Conservation (phyloP, 768 basidiomycete species). For the Mycena sanguinolenta region DNA sequence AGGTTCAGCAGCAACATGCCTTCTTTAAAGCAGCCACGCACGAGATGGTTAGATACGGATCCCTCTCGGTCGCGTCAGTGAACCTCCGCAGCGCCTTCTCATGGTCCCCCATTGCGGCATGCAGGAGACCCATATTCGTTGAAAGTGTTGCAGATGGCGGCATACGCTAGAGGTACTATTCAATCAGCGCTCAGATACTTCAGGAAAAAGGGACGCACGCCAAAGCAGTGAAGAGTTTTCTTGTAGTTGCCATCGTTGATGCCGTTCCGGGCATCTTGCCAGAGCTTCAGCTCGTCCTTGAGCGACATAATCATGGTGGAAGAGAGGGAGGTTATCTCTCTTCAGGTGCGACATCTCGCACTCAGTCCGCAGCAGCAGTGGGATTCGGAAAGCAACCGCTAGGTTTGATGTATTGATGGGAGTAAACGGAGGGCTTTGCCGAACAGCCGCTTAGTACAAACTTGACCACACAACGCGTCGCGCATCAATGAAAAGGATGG, state of each 20-base stretch:
- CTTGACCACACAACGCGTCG: background rate
- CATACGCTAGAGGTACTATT: background rate
- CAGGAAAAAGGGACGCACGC: background rate
- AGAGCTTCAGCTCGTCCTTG: slow-evolving; percentile 16
- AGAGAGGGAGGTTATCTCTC: too few relatives aligned
- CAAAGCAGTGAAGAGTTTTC: background rate
- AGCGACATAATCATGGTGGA: slow-evolving; percentile 9
- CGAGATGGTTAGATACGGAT: slow-evolving; percentile 24
- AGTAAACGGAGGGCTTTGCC: too few relatives aligned
- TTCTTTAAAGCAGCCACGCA: background rate
- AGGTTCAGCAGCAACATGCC: too few relatives aligned
- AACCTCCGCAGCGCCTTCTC: slow-evolving; percentile 26
- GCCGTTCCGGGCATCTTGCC: slow-evolving; percentile 13
- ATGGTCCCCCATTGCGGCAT: slow-evolving; percentile 22
- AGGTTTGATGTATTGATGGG: background rate
- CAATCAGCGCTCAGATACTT: background rate
- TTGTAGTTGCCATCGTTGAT: slow-evolving; percentile 8
- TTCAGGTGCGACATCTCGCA: background rate
- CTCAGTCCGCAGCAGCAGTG: background rate
- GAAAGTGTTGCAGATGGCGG: slow-evolving; percentile 6
- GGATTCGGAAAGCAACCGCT: background rate
- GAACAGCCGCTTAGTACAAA: background rate
- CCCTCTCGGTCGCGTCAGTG: slow-evolving; percentile 19
- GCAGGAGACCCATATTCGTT: slow-evolving; percentile 27
- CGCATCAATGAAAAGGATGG: too few relatives aligned